phyloP scores from a whole-genome alignment of 2,329 filamentous ascomycete species.

The Pseudogymnoascus sp. region DNA sequence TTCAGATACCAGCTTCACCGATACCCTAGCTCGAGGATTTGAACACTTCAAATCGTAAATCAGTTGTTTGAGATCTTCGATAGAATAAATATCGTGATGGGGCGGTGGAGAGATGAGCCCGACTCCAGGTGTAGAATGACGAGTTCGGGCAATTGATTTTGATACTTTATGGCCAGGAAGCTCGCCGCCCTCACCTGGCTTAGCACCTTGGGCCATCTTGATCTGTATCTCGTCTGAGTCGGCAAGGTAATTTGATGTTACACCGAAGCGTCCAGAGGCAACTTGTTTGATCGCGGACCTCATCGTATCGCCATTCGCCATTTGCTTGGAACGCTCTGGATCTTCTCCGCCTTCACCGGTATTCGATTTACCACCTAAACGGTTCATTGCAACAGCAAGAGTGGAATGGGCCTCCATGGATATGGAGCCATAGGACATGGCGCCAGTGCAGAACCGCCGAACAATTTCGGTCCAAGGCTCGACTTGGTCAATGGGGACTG shows the following conservation, averaged over 20 bases:
- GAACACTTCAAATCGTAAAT: constrained; percentile 98
- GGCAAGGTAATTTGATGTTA: constrained; percentile 88
- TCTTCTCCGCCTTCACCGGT: constrained; percentile 97
- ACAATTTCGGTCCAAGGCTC: constrained; percentile 98
- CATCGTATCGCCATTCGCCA: constrained; percentile 94
- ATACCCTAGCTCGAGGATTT: constrained; percentile 83
- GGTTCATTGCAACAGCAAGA: constrained; percentile 91
- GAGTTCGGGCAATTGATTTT: constrained; percentile 84
- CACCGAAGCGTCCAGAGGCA: constrained; percentile 90
- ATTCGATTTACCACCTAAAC: constrained; percentile 93
- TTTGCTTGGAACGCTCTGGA: constrained; percentile 74
- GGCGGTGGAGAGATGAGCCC: constrained; percentile 93
- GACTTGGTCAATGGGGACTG: constrained; percentile 91
- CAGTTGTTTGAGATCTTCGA: constrained; percentile 94
- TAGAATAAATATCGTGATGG: constrained; percentile 97
- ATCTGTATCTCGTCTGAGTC: constrained; percentile 96
- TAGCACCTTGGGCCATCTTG: constrained; percentile 98
- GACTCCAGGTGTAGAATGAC: constrained; percentile 92
- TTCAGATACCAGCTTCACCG: constrained; percentile 95
- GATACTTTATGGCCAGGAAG: constrained; percentile 95
- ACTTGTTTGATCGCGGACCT: constrained; percentile 97
- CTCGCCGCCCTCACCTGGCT: constrained; percentile 96
- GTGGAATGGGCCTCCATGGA: constrained; percentile 98
- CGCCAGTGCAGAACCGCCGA: constrained; percentile 89
- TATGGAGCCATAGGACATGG: constrained; percentile 98